A percentile compares a stretch with the other conserved stretches of the same genome.
These are phyloP conservation scores for Beauveria sp. DNA, from an alignment of 2,329 filamentous ascomycete genomes.

Conservation along the genomic window DNA sequence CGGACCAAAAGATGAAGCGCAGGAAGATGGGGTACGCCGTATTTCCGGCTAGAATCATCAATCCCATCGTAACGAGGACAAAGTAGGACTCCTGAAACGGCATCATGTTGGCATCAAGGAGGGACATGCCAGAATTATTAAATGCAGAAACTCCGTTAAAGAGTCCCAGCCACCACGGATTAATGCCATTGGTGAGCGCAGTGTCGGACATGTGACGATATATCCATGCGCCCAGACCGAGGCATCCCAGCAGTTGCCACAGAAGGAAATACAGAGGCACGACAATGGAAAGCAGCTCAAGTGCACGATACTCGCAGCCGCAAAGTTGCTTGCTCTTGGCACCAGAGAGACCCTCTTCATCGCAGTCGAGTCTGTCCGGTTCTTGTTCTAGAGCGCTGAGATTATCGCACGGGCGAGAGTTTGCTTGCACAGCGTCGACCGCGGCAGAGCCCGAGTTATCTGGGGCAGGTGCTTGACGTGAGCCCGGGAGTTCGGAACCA, in stretches of 20 bases:
- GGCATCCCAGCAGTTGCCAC: slow-evolving; percentile 50
- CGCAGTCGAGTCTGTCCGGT: not conserved
- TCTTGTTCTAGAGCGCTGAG: not conserved
- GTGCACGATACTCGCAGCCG: slow-evolving; percentile 56
- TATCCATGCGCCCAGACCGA: slow-evolving; percentile 57
- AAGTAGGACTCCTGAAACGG: slow-evolving; percentile 48
- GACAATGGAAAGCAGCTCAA: slow-evolving; percentile 49
- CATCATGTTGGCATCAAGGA: slow-evolving; percentile 59
- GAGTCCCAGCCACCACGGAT: slow-evolving; percentile 61
- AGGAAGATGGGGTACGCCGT: slow-evolving; percentile 59
- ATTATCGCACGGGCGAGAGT: not conserved
- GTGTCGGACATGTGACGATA: slow-evolving; percentile 40
- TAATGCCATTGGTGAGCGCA: slow-evolving; percentile 47
- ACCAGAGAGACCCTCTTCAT: slow-evolving; percentile 33
- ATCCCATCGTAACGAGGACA: slow-evolving; percentile 44
- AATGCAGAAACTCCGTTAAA: slow-evolving; percentile 63
- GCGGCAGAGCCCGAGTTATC: too few species aligned
- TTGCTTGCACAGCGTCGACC: too few species aligned
- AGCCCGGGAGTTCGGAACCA: too few species aligned
- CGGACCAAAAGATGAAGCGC: slow-evolving; percentile 49
- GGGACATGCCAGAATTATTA: slow-evolving; percentile 64
- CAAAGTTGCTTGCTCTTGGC: slow-evolving; percentile 51
- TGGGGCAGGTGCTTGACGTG: too few species aligned
- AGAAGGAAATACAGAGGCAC: slow-evolving; percentile 53
- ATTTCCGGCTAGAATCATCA: slow-evolving; percentile 56